Evolutionary conservation across 495 filamentous ascomycete species (phyloP), one percentile per base, ranked within the genome.

Genomic region (Barbatosphaeria neglecta): DNA sequence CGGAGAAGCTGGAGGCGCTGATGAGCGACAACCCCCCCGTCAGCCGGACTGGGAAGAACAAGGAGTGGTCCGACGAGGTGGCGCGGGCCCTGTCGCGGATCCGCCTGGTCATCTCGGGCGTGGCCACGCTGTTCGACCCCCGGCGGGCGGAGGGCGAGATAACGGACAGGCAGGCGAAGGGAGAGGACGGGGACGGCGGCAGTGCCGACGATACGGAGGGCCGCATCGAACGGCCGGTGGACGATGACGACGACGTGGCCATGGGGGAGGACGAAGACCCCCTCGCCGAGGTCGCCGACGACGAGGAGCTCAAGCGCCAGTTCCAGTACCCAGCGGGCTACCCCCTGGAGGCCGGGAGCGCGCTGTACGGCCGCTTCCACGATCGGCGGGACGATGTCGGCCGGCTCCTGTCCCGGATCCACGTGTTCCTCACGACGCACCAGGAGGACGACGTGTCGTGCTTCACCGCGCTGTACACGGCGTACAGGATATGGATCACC

Each of bases 11-110:
- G 1, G 74, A 72, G 37, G 76, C 81, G 25, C 72, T 99, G 27
- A 93, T 86, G 45, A 77, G 83, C 50, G 83, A 87, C 28, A 77
- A 80, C 24, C 87, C 90, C 4, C 82, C 75, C n/a, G 80, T 95
- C 23, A 96, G 90, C 62, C 76, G 90, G 37, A 88, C 93, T 54
- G 92, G 92, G 37, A 93, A 85, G 57, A 92, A 90, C 44, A 97
- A 97, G 63, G 90, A 93, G 53, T 99, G 92, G 92, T 95, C 90
- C 0, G 92, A 99, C 64, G 93, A 97, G 63, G 82, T 96, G 24
- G 86, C 88, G 4, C 70, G 92, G 47, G 93, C 93, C 60, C 64
- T 99, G 40, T 83, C 87, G 3, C 83, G 95, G 41, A 67, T 97
- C 16, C 75, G 90, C 47, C 74, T 99, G 27, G 73, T 93, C 22